A percentile compares a stretch with the other conserved stretches of the same genome.
phyloP scores from a whole-genome alignment of 2,329 filamentous ascomycete species.

The Uncinocarpus reesii region DNA sequence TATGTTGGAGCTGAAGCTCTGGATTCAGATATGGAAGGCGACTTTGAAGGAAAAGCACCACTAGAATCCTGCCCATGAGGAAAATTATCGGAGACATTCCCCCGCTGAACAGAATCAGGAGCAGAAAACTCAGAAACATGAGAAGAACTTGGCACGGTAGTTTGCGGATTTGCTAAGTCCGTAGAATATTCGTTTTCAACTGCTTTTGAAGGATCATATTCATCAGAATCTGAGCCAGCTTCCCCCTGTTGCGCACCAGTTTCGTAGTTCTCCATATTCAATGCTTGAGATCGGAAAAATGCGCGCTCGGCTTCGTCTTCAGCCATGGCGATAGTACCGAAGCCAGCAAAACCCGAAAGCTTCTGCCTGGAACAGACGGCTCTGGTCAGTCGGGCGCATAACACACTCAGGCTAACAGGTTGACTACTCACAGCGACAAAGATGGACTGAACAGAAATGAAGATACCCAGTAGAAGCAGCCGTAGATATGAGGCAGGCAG shows the following conservation, averaged over 20 bases:
- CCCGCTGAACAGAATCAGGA: conserved; percentile 20
- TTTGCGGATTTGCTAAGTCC: conserved; percentile 24
- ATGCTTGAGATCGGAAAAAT: conserved; percentile 42
- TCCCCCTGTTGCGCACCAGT: conserved; percentile 44
- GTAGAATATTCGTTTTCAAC: conserved; percentile 34
- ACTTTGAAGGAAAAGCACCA: conserved; percentile 24
- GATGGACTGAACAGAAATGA: background rate
- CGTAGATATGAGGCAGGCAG: background rate
- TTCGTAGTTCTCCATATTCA: conserved; percentile 34
- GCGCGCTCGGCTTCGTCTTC: conserved; percentile 46
- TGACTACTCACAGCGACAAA: background rate
- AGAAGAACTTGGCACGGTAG: conserved; percentile 22
- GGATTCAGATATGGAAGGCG: conserved; percentile 29
- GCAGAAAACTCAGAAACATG: conserved; percentile 21
- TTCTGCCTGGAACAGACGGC: background rate
- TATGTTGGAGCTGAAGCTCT: conserved; percentile 25
- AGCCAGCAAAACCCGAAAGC: background rate
- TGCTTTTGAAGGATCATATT: conserved; percentile 45
- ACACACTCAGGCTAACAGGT: background rate
- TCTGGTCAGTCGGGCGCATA: background rate
- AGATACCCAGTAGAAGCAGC: background rate
- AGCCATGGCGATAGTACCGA: conserved; percentile 33
- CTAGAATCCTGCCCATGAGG: conserved; percentile 24
- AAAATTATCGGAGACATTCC: conserved; percentile 21
- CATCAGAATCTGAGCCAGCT: conserved; percentile 47